A percentile compares a stretch with the other conserved stretches of the same genome.
These are phyloP conservation scores for Backusella luteola DNA, from an alignment of 192 early-diverging fungal genomes.

Conservation along the genomic window DNA sequence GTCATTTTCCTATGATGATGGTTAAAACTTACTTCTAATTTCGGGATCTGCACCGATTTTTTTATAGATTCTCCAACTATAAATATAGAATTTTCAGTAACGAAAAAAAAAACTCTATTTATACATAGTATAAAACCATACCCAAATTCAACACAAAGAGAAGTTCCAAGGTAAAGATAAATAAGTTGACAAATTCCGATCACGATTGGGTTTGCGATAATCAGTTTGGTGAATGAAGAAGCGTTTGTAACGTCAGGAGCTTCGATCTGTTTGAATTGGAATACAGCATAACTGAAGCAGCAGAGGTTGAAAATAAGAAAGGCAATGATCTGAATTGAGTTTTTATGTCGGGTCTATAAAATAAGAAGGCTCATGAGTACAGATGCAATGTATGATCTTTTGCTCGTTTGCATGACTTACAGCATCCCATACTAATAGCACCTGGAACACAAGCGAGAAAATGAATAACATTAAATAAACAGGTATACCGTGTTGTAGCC, in stretches of 20 bases:
- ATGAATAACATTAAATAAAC: slow-evolving; percentile 75
- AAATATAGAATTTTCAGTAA: background rate
- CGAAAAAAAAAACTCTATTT: background rate
- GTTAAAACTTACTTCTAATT: slow-evolving; percentile 49
- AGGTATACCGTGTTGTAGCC: slow-evolving; percentile 47
- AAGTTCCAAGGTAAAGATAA: slow-evolving; percentile 49
- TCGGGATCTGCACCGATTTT: slow-evolving; percentile 62
- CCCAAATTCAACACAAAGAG: slow-evolving; percentile 63
- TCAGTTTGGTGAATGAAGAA: slow-evolving; percentile 25
- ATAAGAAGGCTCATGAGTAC: background rate
- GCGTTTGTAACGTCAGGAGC: slow-evolving; percentile 15
- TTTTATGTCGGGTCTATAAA: slow-evolving; percentile 62
- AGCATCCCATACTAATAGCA: slow-evolving; percentile 66
- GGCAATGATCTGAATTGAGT: slow-evolving; percentile 71
- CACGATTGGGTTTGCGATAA: slow-evolving; percentile 59
- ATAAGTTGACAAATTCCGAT: slow-evolving; percentile 49
- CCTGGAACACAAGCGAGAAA: slow-evolving; percentile 66
- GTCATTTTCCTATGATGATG: background rate
- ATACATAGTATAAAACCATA: slow-evolving; percentile 9
- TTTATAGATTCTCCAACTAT: slow-evolving; percentile 60
- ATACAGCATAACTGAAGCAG: slow-evolving; percentile 64
- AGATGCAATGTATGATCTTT: background rate
- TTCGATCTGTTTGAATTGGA: slow-evolving; percentile 62
- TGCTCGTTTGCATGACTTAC: slow-evolving; percentile 43
- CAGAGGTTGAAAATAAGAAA: slow-evolving; percentile 69